Conservation (phyloP, 1,284 basidiomycete genomes). For the Ganoderma meredithae region DNA sequence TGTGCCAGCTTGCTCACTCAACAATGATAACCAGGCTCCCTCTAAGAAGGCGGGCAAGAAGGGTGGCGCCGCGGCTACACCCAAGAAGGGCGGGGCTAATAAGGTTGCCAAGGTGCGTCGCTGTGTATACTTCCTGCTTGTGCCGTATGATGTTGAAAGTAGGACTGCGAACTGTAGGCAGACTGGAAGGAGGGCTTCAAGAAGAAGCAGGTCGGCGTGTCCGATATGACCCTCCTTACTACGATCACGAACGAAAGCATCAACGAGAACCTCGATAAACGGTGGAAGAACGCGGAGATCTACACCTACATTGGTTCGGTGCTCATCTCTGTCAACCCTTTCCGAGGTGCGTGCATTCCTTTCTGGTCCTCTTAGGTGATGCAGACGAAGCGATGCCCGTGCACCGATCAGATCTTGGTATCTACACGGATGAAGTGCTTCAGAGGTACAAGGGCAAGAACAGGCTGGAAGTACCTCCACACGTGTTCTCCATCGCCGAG, state of each 20-base stretch:
- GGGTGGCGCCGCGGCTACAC: conserved; percentile 60
- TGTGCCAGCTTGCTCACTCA: not conserved
- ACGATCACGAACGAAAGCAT: conserved; percentile 98
- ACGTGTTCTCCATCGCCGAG: conserved; percentile 98
- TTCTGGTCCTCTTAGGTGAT: not conserved
- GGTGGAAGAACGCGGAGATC: conserved; percentile 96
- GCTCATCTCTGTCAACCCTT: conserved; percentile 98
- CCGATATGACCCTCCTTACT: conserved; percentile 97
- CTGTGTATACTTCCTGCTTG: not conserved
- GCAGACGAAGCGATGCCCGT: not conserved
- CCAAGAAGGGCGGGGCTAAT: conserved; percentile 61
- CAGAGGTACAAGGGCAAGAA: conserved; percentile 96
- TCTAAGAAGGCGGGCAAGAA: conserved; percentile 95
- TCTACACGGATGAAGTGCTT: conserved; percentile 92
- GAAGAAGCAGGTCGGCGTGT: conserved; percentile 97
- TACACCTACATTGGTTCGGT: conserved; percentile 99
- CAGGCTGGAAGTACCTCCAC: conserved; percentile 96
- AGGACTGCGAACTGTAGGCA: conserved; percentile 59
- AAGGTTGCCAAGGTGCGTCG: conserved; percentile 78
- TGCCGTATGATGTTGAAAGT: not conserved
- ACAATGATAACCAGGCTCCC: conserved; percentile 62
- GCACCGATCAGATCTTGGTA: conserved; percentile 82
- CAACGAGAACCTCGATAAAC: conserved; percentile 97
- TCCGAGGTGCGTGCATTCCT: conserved; percentile 70
- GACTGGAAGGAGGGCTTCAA: conserved; percentile 99